These are phyloP conservation scores for Discostella stelligera DNA, from an alignment of 352 stramenopile species.

Conservation along the genomic window DNA sequence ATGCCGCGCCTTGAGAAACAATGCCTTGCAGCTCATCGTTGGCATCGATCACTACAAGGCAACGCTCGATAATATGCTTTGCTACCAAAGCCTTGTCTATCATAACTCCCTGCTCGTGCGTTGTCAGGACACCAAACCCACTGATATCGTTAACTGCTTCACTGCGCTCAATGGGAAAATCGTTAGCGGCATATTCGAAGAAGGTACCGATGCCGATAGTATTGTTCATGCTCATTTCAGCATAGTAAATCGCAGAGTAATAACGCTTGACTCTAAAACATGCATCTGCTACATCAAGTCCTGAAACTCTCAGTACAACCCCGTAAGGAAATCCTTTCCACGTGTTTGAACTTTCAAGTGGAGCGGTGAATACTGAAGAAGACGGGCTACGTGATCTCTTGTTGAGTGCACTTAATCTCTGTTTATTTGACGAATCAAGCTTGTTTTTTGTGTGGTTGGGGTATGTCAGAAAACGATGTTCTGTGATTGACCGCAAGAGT, in stretches of 20 bases:
- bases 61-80: constrained; percentile 54
- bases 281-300: constrained; percentile 63
- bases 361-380: constrained; percentile 8
- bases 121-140: constrained; percentile 51
- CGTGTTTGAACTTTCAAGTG: constrained; percentile 22
- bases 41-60: constrained; percentile 60
- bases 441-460: constrained; percentile 50
- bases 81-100: constrained; percentile 50
- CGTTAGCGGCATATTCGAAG: constrained; percentile 40
- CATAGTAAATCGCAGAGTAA: constrained; percentile 76
- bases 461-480: constrained; percentile 61
- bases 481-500: constrained; percentile 56
- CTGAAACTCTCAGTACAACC: constrained; percentile 71
- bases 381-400: constrained; percentile 37
- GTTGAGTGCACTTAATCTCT: neutral
- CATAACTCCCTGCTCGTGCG: constrained; percentile 9
- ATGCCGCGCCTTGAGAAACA: constrained; percentile 50
- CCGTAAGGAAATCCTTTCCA: constrained; percentile 79
- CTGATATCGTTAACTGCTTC: constrained; percentile 42
- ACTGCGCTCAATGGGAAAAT: constrained; percentile 9
- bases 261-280: constrained; percentile 65
- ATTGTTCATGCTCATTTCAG: constrained; percentile 73
- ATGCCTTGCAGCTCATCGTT: constrained; percentile 65
- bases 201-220: constrained; percentile 52
- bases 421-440: constrained; percentile 13